Evolutionary conservation across 306 rosid genomes (phyloP), one percentile per base, ranked within the genome.

Genomic region (Cicer arietinum): DNA sequence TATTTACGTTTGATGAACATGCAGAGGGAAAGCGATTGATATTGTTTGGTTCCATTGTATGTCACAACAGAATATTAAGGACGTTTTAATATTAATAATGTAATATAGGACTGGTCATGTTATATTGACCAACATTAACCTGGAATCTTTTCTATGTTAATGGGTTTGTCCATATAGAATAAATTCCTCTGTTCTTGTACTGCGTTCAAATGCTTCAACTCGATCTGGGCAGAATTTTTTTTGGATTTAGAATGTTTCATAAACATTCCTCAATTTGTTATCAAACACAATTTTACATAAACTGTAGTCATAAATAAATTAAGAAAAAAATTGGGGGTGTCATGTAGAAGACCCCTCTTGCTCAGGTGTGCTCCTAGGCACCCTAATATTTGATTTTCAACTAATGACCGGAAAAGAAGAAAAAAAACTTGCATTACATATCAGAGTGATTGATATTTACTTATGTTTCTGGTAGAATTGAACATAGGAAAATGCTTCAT

Each of bases 161-260:
- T 76, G 86, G 88, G 69, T 77, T 74, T 68, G 82, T n/a, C 48
- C 81, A 72, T 71, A 73, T 69, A 73, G 62, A 80, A 80, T 72
- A 43, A 82, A 69, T 43, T 73, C 84, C 84, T 84, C 85, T 62
- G 78, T 53, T 75, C 46, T 53, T 77, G 89, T 76, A 85, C 85
- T 41, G 53, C 68, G 74, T 50, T 30, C 37, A 30, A 30, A 30
- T 30, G 37, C 37, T 30, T 30, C 5, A 30, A 30, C 37, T 30
- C 37, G 37, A 30, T 30, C 37, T 30, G 37, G 6, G 5, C 37
- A 30, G 5, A 3, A 3, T 0, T 3, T 30, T 30, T 30, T 30
- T 30, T 30, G 37, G 5, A 30, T 30, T 0, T 30, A 30, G 37
- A 30, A 30, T 3, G 37, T 30, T 30, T 30, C 37, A 30, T 6